These are phyloP conservation scores for Dalbergia cultrata DNA, from an alignment of 306 rosid species.

Conservation along the genomic window DNA sequence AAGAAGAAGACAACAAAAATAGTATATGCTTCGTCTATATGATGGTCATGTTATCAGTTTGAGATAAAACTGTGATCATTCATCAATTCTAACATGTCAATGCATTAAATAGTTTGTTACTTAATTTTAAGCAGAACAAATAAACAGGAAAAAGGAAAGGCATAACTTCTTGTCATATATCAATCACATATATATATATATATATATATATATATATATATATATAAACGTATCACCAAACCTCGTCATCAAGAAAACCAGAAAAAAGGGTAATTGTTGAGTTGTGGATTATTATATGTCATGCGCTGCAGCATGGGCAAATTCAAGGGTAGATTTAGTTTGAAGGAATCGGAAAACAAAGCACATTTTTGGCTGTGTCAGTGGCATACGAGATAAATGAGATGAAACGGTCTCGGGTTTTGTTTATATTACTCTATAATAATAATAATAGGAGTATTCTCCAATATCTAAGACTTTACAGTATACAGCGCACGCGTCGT, in stretches of 20 bases:
- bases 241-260: conserved; percentile 7
- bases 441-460: neutral
- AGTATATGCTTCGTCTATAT: too few species aligned
- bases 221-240: neutral
- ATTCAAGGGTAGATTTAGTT: conserved; percentile 25
- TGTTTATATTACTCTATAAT: neutral
- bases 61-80: neutral
- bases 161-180: neutral
- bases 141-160: neutral
- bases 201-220: conserved; percentile 9
- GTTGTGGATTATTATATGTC: neutral
- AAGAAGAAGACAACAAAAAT: conserved; percentile 18
- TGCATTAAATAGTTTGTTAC: neutral
- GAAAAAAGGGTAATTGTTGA: conserved; percentile 7
- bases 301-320: conserved; percentile 23
- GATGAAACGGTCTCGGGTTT: conserved; percentile 32
- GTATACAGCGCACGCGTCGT: conserved; percentile 55
- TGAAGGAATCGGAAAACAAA: neutral
- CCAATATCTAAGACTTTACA: conserved; percentile 29
- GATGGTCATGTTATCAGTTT: conserved; percentile 18
- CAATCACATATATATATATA: neutral
- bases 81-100: neutral
- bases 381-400: conserved; percentile 2
- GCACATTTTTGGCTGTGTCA: conserved; percentile 35
- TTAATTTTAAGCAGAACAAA: neutral